A percentile compares a stretch with the other conserved stretches of the same genome.
Conservation (phyloP, 2,329 filamentous ascomycete species). For the Fusarium cicatricum region DNA sequence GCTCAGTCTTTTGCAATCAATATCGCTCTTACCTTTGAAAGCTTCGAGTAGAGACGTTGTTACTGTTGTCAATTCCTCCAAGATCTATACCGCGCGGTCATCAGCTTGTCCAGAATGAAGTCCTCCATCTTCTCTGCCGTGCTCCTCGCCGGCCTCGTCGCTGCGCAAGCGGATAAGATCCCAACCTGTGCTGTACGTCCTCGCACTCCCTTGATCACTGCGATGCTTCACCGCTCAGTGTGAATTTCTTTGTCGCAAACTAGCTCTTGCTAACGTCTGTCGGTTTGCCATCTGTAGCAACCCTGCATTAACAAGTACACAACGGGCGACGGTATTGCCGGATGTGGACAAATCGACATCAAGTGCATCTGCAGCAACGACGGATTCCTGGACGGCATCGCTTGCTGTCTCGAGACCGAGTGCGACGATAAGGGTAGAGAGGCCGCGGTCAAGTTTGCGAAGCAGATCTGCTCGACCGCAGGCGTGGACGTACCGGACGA, state of each 20-base stretch:
- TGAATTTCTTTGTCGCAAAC: neutral
- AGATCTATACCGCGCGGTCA: neutral
- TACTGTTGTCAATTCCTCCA: neutral
- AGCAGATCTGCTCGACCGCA: constrained; percentile 49
- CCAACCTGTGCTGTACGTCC: constrained; percentile 52
- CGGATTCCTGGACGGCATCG: constrained; percentile 51
- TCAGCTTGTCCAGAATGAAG: constrained; percentile 47
- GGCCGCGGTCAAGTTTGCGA: constrained; percentile 49
- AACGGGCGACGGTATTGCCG: constrained; percentile 46
- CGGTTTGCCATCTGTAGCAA: constrained; percentile 36
- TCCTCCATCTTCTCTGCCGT: constrained; percentile 42
- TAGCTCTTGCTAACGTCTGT: constrained; percentile 12
- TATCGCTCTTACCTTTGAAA: constrained; percentile 10
- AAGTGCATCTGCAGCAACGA: constrained; percentile 53
- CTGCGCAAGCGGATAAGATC: constrained; percentile 46
- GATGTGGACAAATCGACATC: constrained; percentile 50
- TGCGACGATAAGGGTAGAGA: constrained; percentile 47
- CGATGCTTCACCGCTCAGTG: neutral
- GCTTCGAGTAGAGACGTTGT: neutral
- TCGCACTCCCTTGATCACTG: neutral
- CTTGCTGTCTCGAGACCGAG: constrained; percentile 51
- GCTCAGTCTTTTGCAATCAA: neutral
- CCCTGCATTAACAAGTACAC: constrained; percentile 47
- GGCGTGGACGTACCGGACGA: constrained; percentile 48
- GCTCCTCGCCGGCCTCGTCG: constrained; percentile 45